Conservation (phyloP, 2,329 filamentous ascomycete species). For the Talaromyces sp. region DNA sequence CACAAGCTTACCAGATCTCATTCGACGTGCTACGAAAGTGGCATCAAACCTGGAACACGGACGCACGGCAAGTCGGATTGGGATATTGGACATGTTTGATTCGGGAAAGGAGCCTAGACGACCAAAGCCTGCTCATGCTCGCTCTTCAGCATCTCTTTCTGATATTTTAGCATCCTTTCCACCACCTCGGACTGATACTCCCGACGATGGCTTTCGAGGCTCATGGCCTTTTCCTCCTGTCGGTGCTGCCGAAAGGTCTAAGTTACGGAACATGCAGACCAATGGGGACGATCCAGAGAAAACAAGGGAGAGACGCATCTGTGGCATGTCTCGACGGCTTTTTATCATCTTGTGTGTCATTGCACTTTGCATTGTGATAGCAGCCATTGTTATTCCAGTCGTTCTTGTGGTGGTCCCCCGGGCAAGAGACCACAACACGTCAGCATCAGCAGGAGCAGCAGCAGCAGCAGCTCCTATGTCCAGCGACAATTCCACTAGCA, state of each 20-base stretch:
- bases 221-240: conserved; percentile 36
- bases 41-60: conserved; percentile 86
- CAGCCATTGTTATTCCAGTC: conserved; percentile 75
- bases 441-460: not conserved
- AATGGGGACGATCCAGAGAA: conserved; percentile 15
- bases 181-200: conserved; percentile 48
- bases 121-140: conserved; percentile 15
- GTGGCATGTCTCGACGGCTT: conserved; percentile 75
- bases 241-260: conserved; percentile 21
- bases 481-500: conserved; percentile 13
- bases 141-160: conserved; percentile 52
- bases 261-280: conserved; percentile 23
- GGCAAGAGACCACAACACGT: conserved; percentile 29
- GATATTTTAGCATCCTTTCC: conserved; percentile 64
- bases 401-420: conserved; percentile 57
- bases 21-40: conserved; percentile 77
- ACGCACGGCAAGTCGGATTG: conserved; percentile 57
- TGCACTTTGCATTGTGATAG: conserved; percentile 66
- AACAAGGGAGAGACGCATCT: conserved; percentile 59
- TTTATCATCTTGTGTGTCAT: conserved; percentile 65
- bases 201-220: conserved; percentile 27
- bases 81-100: conserved; percentile 45
- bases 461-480: not conserved
- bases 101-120: conserved; percentile 21
- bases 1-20: conserved; percentile 87